These are phyloP conservation scores for Phlebiopsis flavidoalba DNA, from an alignment of 768 basidiomycete genomes.

Conservation along the genomic window DNA sequence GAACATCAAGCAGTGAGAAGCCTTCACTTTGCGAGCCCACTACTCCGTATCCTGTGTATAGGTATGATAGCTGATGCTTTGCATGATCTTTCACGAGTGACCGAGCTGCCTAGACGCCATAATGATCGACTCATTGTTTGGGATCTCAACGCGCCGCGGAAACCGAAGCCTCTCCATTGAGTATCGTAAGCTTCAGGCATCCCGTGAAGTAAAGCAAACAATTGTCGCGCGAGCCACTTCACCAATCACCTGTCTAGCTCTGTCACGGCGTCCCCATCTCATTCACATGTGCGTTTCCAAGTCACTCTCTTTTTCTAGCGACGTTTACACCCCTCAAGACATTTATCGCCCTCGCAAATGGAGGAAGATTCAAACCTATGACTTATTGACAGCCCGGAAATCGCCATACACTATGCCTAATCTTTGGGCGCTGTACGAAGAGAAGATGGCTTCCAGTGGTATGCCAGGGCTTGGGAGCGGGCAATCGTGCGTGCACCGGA, in stretches of 20 bases:
- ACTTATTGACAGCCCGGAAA: conserved; percentile 61
- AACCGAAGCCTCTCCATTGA: conserved; percentile 49
- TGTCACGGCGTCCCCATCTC: conserved; percentile 60
- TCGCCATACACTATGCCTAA: conserved; percentile 70
- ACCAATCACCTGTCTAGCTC: conserved; percentile 29
- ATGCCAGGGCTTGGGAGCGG: conserved; percentile 29
- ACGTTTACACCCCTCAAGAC: conserved; percentile 23
- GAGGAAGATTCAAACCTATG: conserved; percentile 71
- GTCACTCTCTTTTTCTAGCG: conserved; percentile 1
- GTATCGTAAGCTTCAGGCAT: conserved; percentile 44
- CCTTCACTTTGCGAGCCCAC: conserved; percentile 55
- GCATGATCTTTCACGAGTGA: neutral
- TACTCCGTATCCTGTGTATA: conserved; percentile 53
- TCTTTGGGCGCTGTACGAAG: conserved; percentile 69
- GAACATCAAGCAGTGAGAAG: conserved; percentile 36
- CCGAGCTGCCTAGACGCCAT: conserved; percentile 33
- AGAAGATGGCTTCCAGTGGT: conserved; percentile 40
- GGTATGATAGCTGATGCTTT: conserved; percentile 37
- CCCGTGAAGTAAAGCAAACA: conserved; percentile 28
- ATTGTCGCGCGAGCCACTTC: neutral
- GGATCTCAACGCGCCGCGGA: conserved; percentile 48
- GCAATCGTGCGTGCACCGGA: conserved; percentile 30
- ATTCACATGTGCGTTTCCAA: conserved; percentile 57
- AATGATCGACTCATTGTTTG: conserved; percentile 53
- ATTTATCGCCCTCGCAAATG: conserved; percentile 46